A percentile compares a stretch with the other conserved stretches of the same genome.
phyloP scores from a whole-genome alignment of 2,329 filamentous ascomycete species.

The Aspergillus fructus region DNA sequence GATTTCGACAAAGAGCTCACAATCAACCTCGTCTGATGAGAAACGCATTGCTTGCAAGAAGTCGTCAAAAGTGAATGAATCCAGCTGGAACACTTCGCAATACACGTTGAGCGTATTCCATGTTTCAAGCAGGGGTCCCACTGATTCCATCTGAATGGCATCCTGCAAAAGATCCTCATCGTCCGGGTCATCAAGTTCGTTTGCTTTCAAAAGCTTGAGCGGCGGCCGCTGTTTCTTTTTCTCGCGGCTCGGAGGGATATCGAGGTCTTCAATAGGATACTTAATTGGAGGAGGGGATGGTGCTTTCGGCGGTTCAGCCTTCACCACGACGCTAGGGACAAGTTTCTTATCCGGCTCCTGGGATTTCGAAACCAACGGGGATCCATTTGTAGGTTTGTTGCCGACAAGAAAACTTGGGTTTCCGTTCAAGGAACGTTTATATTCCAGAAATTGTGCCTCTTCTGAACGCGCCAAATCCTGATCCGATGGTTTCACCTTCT shows the following conservation, averaged over 20 bases:
- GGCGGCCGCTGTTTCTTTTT: conserved; percentile 67
- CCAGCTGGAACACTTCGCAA: conserved; percentile 87
- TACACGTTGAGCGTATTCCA: conserved; percentile 99
- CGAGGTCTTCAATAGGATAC: conserved; percentile 93
- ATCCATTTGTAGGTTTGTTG: conserved; percentile 26
- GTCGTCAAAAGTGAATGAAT: conserved; percentile 97
- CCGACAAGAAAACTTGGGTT: conserved; percentile 43
- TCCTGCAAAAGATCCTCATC: conserved; percentile 46
- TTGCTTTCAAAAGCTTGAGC: conserved; percentile 72
- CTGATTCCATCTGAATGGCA: conserved; percentile 72
- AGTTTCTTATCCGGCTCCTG: conserved; percentile 36
- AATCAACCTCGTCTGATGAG: conserved; percentile 69
- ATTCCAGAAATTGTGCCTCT: conserved; percentile 50
- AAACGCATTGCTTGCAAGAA: conserved; percentile 85
- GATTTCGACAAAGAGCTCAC: conserved; percentile 83
- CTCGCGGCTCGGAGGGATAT: conserved; percentile 67
- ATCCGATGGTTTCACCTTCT: conserved; percentile 57
- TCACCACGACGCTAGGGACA: conserved; percentile 41
- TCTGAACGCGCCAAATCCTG: conserved; percentile 49
- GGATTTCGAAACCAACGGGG: conserved; percentile 31
- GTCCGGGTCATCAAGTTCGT: conserved; percentile 56
- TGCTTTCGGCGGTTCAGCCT: conserved; percentile 53
- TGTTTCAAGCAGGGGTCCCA: conserved; percentile 82
- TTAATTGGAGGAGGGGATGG: conserved; percentile 76
- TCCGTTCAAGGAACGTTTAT: conserved; percentile 46